Evolutionary conservation across 2,329 filamentous ascomycete species (phyloP).

Genomic region (Fusarium hainanense): DNA sequence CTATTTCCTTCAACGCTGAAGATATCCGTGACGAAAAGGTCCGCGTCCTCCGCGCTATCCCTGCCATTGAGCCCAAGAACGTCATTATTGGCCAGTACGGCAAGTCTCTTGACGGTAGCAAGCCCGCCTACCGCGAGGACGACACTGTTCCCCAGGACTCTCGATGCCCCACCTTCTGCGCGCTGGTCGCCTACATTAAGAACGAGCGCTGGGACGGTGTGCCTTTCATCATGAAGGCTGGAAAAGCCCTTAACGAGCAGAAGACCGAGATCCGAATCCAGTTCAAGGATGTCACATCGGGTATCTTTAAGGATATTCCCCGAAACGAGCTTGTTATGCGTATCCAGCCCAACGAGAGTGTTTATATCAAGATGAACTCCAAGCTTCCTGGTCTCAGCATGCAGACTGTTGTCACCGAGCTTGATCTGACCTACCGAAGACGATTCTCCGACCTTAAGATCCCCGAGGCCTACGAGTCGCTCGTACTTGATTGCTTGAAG

Average conservation of each 20-base stretch:
- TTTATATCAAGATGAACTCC: constrained; percentile 99
- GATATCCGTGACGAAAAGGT: constrained; percentile 99
- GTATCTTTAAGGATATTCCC: constrained; percentile 99
- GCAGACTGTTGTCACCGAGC: constrained; percentile 98
- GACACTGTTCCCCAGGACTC: constrained; percentile 98
- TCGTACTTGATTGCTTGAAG: constrained; percentile 97
- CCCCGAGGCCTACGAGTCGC: constrained; percentile 96
- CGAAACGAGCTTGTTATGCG: constrained; percentile 99
- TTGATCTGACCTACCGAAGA: constrained; percentile 96
- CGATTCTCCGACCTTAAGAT: constrained; percentile 99
- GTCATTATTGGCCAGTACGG: constrained; percentile 99
- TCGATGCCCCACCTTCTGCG: constrained; percentile 97
- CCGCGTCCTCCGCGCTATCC: constrained; percentile 91
- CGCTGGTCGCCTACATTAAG: constrained; percentile 97
- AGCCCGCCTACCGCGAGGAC: constrained; percentile 98
- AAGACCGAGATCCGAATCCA: constrained; percentile 99
- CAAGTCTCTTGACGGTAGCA: constrained; percentile 93
- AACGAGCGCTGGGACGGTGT: constrained; percentile 99
- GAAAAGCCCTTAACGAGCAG: constrained; percentile 98
- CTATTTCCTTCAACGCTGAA: constrained; percentile 97
- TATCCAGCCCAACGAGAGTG: constrained; percentile 98
- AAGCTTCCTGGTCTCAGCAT: constrained; percentile 98
- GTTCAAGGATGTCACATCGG: constrained; percentile 99
- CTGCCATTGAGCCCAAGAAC: constrained; percentile 97
- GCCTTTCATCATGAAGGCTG: constrained; percentile 99